Evolutionary conservation across 208 protist species (phyloP).

Genomic region (Acanthamoeba royreba): DNA sequence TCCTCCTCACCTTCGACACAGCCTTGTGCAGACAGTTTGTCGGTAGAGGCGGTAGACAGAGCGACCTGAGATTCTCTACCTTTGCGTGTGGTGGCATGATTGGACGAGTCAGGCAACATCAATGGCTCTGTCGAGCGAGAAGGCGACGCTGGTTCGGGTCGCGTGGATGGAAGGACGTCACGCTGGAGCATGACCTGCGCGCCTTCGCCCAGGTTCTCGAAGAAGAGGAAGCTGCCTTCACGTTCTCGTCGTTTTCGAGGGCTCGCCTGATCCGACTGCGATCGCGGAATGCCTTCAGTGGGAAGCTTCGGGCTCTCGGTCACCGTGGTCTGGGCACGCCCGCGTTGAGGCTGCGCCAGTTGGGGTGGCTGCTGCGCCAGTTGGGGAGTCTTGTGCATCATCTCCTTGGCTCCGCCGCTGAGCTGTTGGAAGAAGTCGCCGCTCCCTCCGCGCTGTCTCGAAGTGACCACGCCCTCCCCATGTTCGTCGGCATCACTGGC

Average conservation of each 20-base stretch:
- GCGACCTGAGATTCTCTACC: no score
- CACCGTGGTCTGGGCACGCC: neutral
- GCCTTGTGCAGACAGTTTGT: no score
- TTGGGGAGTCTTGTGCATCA: neutral
- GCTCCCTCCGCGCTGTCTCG: neutral
- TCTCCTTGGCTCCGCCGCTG: neutral
- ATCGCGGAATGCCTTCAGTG: neutral
- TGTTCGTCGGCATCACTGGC: neutral
- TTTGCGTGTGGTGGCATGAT: no score
- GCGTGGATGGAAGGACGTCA: neutral
- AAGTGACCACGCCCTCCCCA: neutral
- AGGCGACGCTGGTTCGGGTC: neutral
- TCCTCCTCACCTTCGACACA: no score
- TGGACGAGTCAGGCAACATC: no score
- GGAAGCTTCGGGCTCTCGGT: neutral
- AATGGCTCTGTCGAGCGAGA: no score
- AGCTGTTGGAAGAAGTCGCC: neutral
- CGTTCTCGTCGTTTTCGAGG: neutral
- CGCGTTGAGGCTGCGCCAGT: neutral
- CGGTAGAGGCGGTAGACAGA: no score
- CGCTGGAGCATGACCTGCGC: neutral
- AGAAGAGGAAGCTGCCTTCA: neutral
- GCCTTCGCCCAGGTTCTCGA: neutral
- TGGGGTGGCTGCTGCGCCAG: neutral
- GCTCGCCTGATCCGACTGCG: neutral